phyloP scores from a whole-genome alignment of 371 early-diverging fungal genomes.

The Encephalitozoon cuniculi region DNA sequence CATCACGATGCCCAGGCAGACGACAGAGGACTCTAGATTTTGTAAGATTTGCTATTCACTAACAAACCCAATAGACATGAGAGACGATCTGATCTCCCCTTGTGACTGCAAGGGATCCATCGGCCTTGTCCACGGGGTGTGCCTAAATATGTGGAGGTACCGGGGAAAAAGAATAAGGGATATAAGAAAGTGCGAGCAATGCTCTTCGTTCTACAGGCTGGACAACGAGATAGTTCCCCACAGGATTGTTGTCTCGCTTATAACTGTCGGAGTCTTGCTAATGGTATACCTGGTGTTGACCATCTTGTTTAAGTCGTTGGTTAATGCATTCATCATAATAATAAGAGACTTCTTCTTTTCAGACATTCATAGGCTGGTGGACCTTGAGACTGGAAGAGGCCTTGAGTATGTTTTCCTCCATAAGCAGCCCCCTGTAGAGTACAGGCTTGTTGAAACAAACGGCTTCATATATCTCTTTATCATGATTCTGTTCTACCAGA shows the following conservation, averaged over 20 bases:
- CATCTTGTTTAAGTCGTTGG: slow-evolving; percentile 31
- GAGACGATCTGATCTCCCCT: slow-evolving; percentile 59
- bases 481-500: slow-evolving; percentile 29
- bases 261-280: slow-evolving; percentile 31
- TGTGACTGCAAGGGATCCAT: slow-evolving; percentile 61
- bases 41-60: slow-evolving; percentile 61
- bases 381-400: slow-evolving; percentile 2
- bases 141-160: slow-evolving; percentile 60
- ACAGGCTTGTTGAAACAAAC: background rate
- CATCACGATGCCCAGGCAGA: background rate
- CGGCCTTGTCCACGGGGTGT: slow-evolving; percentile 59
- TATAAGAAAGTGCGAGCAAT: slow-evolving; percentile 60
- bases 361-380: background rate
- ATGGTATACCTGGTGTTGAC: slow-evolving; percentile 27
- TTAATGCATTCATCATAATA: slow-evolving; percentile 31
- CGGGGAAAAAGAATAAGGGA: slow-evolving; percentile 50
- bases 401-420: slow-evolving; percentile 10
- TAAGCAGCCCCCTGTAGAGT: background rate
- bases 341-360: slow-evolving; percentile 18
- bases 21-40: slow-evolving; percentile 9
- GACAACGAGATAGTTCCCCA: slow-evolving; percentile 49
- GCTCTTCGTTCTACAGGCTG: slow-evolving; percentile 50
- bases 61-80: slow-evolving; percentile 46
- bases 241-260: slow-evolving; percentile 9
- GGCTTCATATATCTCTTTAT: slow-evolving; percentile 2